Base-by-base conservation (phyloP, 148 eudicot genomes). In the Nepenthes gracilis region DNA sequence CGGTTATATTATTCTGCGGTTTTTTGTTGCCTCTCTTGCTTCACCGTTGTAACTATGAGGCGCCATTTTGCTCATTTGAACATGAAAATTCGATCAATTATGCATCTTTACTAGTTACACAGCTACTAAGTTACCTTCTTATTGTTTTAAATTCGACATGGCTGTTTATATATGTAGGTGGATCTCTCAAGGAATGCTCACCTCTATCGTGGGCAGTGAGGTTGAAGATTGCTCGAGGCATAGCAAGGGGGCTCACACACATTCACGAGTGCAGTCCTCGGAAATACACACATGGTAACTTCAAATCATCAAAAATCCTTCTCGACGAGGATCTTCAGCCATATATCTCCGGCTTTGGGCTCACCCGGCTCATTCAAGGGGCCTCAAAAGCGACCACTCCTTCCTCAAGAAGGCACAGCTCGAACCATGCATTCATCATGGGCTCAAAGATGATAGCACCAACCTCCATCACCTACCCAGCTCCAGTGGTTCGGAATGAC, bases 231-330 rank as follows among this genome's bases (percentile, higher is more conserved):
- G 78, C 74, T 58, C 94, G 78, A 78, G 96, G 90, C 33, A 58
- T 73, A 13, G 90, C 96, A 12, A 78, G 82, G 73, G 96, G 83
- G 67, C 77, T 92, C 23, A 61, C 55, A 59, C 87, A 92, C 80
- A 88, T 92, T 56, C 96, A 92, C n/a, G 98, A 92, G 23, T 88
- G 87, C 80, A 82, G 80, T 75, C 96, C 94, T 0, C 73, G 73
- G 50, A 92, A 88, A 59, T 79, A 84, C 35, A 66, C 81, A 52
- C 98, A 92, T 12, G 90, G 94, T 3, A 86, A 82, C 78, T 70
- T 92, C 48, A 92, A 86, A 75, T 82, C 96, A 32, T 88, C 98
- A 9, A 88, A 92, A 76, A 71, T 92, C 67, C 91, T 92, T 43
- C 96, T 92, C 0, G 91, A 92, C 35, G 88, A 88, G n/a, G 82